phyloP scores from a whole-genome alignment of 441 rosid species.

The Breynia disticha region DNA sequence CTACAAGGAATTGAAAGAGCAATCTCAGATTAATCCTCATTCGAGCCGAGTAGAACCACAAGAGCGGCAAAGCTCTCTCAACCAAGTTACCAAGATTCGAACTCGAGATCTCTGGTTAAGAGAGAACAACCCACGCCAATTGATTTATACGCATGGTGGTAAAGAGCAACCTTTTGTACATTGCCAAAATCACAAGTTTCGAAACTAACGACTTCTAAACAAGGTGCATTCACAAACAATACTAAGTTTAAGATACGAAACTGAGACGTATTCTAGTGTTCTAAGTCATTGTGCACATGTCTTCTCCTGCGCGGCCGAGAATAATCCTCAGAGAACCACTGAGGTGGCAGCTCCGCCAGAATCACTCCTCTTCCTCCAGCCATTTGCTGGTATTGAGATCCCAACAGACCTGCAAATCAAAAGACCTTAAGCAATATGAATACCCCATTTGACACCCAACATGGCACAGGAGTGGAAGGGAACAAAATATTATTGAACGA shows the following conservation, averaged over 20 bases:
- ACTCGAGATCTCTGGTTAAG: too few relatives aligned
- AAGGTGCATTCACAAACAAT: too few relatives aligned
- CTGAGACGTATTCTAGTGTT: slow-evolving; percentile 13
- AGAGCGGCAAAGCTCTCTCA: too few relatives aligned
- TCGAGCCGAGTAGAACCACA: too few relatives aligned
- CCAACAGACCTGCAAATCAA: slow-evolving; percentile 19
- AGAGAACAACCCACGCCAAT: too few relatives aligned
- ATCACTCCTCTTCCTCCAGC: slow-evolving; percentile 1
- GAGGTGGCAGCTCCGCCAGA: background rate
- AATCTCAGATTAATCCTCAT: too few relatives aligned
- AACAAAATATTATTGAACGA: background rate
- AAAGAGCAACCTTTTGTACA: too few relatives aligned
- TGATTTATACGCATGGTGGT: too few relatives aligned
- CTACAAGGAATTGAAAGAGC: too few relatives aligned
- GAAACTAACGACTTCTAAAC: too few relatives aligned
- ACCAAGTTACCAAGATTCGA: too few relatives aligned
- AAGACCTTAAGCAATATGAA: background rate
- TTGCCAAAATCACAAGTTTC: too few relatives aligned
- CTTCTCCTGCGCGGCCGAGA: slow-evolving; percentile 15
- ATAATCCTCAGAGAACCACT: slow-evolving; percentile 36
- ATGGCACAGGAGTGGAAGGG: background rate
- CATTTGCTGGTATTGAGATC: slow-evolving; percentile 4
- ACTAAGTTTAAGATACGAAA: background rate
- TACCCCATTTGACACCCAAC: background rate
- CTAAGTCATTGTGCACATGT: slow-evolving; percentile 26